Conservation (phyloP, 202 grass and related monocot genomes). For the Cymbopogon flexuosus region DNA sequence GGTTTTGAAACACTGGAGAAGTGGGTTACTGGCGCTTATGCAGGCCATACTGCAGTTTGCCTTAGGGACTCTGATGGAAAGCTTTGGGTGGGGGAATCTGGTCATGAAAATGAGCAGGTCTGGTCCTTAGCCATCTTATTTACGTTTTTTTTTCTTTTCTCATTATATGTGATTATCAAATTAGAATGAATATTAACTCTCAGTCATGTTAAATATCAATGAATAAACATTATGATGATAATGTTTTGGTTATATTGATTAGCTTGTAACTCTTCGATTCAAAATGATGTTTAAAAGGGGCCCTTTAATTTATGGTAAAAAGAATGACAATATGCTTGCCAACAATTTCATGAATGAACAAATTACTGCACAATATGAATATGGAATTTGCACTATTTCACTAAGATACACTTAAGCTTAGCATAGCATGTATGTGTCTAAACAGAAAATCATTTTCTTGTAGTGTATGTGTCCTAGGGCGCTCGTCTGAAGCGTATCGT, state of each 20-base stretch:
- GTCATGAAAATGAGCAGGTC: constrained; percentile 93
- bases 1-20: constrained; percentile 96
- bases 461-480: background rate
- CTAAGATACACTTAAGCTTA: background rate
- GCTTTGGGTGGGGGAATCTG: constrained; percentile 92
- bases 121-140: background rate
- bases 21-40: constrained; percentile 93
- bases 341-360: background rate
- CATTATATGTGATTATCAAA: background rate
- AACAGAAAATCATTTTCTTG: background rate
- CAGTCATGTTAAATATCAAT: background rate
- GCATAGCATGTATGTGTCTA: background rate
- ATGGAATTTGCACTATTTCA: background rate
- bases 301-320: background rate
- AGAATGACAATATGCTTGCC: background rate
- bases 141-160: background rate
- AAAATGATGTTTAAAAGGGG: background rate
- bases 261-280: background rate
- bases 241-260: background rate
- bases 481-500: too few relatives aligned
- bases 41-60: constrained; percentile 83
- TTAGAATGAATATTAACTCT: background rate
- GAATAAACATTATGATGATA: background rate
- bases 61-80: constrained; percentile 84
- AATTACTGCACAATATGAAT: constrained; percentile 12